Evolutionary conservation across 179 eudicot genomes (phyloP).

Genomic region (Beta corolliflora): DNA sequence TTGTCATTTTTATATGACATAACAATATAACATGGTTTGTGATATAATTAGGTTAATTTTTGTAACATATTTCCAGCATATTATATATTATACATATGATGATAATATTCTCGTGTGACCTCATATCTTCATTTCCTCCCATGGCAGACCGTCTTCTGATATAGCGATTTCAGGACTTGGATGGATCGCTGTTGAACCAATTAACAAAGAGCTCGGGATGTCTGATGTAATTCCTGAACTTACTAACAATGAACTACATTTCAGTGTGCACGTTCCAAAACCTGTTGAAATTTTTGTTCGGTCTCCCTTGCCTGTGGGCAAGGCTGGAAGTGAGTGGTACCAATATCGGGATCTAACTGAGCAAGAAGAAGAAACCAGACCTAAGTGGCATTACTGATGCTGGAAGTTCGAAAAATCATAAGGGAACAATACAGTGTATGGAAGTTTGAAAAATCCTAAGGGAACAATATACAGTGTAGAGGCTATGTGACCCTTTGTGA

Average conservation of each 20-base stretch:
- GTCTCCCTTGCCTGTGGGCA: conserved; percentile 78
- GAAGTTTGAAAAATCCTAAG: neutral
- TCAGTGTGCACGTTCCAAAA: conserved; percentile 75
- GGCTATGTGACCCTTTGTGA: neutral
- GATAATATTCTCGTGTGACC: too few species aligned
- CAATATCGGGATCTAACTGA: conserved; percentile 79
- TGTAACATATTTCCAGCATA: neutral
- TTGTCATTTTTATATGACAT: neutral
- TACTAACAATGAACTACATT: conserved; percentile 42
- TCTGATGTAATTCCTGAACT: conserved; percentile 31
- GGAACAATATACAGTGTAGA: neutral
- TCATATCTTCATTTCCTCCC: neutral
- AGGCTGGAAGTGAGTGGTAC: conserved; percentile 77
- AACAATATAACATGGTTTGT: too few species aligned
- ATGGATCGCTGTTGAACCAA: conserved; percentile 84
- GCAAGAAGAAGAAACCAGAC: conserved; percentile 77
- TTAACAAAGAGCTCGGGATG: conserved; percentile 37
- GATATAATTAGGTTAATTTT: neutral
- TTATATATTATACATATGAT: too few species aligned
- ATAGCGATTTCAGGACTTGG: conserved; percentile 96
- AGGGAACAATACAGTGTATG: neutral
- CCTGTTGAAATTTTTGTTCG: conserved; percentile 87
- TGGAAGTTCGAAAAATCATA: neutral
- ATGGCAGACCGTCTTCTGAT: conserved; percentile 76
- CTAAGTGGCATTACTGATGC: conserved; percentile 78